Percentiles rank a stretch among this genome's conserved stretches.
Conservation (phyloP, 805 yeast species). For the Barnettozyma wickerhamii region DNA sequence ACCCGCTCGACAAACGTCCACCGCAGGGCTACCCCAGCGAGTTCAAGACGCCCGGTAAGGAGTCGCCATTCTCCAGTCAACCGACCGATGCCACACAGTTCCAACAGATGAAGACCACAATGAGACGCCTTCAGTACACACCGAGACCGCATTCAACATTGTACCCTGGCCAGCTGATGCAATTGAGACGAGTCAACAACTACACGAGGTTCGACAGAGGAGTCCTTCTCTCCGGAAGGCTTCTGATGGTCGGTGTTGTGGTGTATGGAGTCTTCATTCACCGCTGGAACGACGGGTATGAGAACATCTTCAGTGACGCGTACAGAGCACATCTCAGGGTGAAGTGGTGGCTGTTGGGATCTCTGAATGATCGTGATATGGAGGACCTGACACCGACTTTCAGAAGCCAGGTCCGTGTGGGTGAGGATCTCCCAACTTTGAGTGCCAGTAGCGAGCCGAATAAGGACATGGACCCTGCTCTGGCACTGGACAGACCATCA, state of each 20-base stretch:
- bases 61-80: conserved; percentile 50
- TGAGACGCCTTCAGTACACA: conserved; percentile 67
- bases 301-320: conserved; percentile 66
- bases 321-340: conserved; percentile 55
- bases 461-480: conserved; percentile 31
- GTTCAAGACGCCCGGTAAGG: conserved; percentile 59
- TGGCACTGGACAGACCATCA: conserved; percentile 61
- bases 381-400: conserved; percentile 52
- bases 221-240: conserved; percentile 50
- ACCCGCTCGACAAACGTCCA: conserved; percentile 71
- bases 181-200: conserved; percentile 54
- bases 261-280: conserved; percentile 66
- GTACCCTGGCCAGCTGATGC: conserved; percentile 78
- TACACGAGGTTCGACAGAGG: conserved; percentile 54
- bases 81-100: conserved; percentile 67
- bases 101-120: conserved; percentile 64
- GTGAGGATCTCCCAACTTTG: conserved; percentile 11
- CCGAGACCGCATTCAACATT: conserved; percentile 72
- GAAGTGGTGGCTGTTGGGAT: conserved; percentile 51
- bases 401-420: conserved; percentile 29
- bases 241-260: conserved; percentile 44
- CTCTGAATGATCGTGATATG: conserved; percentile 52
- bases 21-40: conserved; percentile 86
- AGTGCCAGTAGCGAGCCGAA: conserved; percentile 33
- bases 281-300: conserved; percentile 83